phyloP scores from a whole-genome alignment of 352 stramenopile genomes.

The Phytophthora citricola region DNA sequence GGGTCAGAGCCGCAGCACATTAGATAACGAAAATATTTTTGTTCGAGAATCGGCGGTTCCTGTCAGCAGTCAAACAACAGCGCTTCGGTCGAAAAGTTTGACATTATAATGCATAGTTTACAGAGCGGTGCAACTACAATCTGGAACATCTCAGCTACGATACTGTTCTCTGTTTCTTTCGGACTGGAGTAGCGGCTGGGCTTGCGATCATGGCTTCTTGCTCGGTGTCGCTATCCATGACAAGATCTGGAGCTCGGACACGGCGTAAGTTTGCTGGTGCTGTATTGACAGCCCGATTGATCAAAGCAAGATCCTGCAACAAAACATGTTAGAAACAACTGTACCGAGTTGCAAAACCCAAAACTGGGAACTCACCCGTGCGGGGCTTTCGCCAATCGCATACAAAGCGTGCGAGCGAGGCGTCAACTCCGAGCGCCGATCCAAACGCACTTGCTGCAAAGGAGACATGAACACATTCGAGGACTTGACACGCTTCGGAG shows the following conservation, averaged over 20 bases:
- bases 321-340: constrained; percentile 1
- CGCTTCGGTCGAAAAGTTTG: neutral
- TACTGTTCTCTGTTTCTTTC: constrained; percentile 41
- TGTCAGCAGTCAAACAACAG: neutral
- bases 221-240: constrained; percentile 42
- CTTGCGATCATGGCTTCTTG: constrained; percentile 29
- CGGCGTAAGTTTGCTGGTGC: constrained; percentile 22
- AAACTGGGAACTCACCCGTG: constrained; percentile 56
- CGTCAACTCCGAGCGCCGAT: constrained; percentile 75
- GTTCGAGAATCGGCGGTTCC: constrained; percentile 11
- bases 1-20: constrained; percentile 33
- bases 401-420: constrained; percentile 86
- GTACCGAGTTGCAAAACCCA: neutral
- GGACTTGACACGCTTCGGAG: constrained; percentile 76
- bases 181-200: constrained; percentile 11
- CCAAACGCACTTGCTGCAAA: constrained; percentile 75
- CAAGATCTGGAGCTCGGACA: constrained; percentile 27
- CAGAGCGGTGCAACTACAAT: constrained; percentile 23
- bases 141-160: constrained; percentile 17
- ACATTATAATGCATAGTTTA: constrained; percentile 38
- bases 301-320: constrained; percentile 70
- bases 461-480: constrained; percentile 91
- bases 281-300: constrained; percentile 79
- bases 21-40: constrained; percentile 43
- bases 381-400: constrained; percentile 86